phyloP scores from a whole-genome alignment of 495 filamentous ascomycete species.

The Lasiosphaeria miniovina region DNA sequence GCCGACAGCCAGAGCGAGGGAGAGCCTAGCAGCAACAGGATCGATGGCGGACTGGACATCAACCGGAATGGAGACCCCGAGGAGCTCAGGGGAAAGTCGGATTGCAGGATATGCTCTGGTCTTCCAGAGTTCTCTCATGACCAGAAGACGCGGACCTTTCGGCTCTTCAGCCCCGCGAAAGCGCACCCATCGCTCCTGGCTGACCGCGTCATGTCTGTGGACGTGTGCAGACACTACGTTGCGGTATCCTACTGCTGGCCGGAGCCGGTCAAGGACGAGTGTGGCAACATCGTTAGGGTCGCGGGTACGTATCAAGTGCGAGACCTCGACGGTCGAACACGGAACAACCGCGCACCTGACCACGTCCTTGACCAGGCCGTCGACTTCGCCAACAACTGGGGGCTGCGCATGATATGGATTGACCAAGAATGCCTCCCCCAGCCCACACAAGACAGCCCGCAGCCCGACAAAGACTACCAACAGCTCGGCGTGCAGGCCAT shows the following conservation, averaged over 20 bases:
- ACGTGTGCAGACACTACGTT: not conserved
- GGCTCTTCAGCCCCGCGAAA: not conserved
- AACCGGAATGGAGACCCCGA: not conserved
- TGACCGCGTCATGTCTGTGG: not conserved
- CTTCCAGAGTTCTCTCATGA: not conserved
- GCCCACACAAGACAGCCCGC: not conserved
- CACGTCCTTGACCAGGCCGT: not conserved
- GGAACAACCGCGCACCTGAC: not conserved
- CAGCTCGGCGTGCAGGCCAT: not conserved
- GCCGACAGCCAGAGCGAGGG: not conserved
- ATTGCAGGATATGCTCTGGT: not conserved
- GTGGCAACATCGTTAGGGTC: not conserved
- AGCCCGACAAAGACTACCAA: not conserved
- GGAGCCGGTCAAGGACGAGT: not conserved
- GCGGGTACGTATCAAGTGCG: not conserved
- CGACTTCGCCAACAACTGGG: not conserved
- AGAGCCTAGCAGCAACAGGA: not conserved
- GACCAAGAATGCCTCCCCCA: conserved; percentile 5
- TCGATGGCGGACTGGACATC: not conserved
- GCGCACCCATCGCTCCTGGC: not conserved
- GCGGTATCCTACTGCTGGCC: not conserved
- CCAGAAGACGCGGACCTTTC: not conserved
- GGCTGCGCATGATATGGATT: conserved; percentile 6
- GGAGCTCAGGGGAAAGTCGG: not conserved
- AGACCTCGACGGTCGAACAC: not conserved